phyloP scores from a whole-genome alignment of 2,329 filamentous ascomycete species.

The Ceratocystis cubensis region DNA sequence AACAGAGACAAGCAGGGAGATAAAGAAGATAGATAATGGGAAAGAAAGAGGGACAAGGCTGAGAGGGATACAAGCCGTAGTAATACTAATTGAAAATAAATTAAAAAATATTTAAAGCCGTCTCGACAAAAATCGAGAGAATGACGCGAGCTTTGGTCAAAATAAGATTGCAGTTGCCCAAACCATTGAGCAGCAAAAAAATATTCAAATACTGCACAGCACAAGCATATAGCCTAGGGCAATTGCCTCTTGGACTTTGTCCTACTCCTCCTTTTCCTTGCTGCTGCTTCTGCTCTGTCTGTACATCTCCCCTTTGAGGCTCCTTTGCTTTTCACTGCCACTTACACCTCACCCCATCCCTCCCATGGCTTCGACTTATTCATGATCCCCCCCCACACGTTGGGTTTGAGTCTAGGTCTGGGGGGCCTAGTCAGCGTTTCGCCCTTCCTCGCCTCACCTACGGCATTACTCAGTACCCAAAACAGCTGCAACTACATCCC shows the following conservation, averaged over 20 bases:
- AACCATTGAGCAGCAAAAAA: neutral
- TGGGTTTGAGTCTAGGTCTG: too few species aligned
- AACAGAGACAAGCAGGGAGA: neutral
- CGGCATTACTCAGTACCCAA: too few species aligned
- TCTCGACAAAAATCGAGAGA: neutral
- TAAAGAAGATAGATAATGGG: neutral
- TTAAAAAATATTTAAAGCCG: neutral
- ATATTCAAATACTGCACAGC: neutral
- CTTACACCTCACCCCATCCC: too few species aligned
- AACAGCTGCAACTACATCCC: too few species aligned
- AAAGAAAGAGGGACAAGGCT: neutral
- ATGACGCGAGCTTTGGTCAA: constrained; percentile 7
- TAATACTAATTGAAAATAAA: neutral
- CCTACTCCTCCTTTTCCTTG: neutral
- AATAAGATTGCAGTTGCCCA: constrained; percentile 9
- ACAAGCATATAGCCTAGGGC: neutral
- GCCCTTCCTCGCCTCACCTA: too few species aligned
- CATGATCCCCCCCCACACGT: too few species aligned
- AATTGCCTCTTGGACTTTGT: neutral
- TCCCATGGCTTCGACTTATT: too few species aligned
- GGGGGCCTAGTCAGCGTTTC: too few species aligned
- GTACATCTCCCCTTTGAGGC: too few species aligned
- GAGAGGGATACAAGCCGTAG: too few species aligned
- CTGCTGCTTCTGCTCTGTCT: neutral
- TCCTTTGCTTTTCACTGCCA: too few species aligned